Evolutionary conservation across 768 basidiomycete genomes (phyloP), one percentile per base, ranked within the genome.

Genomic region (Macrolepiota dolichaula): DNA sequence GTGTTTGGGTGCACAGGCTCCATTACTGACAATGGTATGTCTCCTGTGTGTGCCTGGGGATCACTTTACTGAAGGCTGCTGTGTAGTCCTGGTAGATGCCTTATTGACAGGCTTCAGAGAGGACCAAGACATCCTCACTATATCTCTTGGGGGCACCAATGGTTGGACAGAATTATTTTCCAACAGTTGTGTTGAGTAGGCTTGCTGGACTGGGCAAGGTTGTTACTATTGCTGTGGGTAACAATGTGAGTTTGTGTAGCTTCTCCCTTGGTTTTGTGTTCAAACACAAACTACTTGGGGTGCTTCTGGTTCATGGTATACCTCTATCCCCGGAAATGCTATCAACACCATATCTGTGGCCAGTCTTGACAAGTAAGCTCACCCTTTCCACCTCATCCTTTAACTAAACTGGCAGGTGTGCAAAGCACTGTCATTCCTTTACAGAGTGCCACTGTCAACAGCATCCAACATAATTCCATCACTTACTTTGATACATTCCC

Each of bases 171-270:
- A 84, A 66, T 76, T 77, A 24, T 72, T 81, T 9, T 71, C 74
- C 50, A n/a, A 67, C 83, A 9, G 85, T 88, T 1, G 76, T 89
- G 2, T 82, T 86, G 0, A 83, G 81, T 65, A 73, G 86, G 49
- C 80, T 91, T 42, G 80, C 84, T 1, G 76, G 71, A 3, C 72
- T 73, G 25, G 88, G 89, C 5, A 84, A 78, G 65, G 77, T 87
- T 51, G 82, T 90, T 42, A 85, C 83, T 11, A 83, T 86, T 38
- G 81, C 86, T 32, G 85, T 85, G 9, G 88, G 87, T 42, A 84
- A 85, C 57, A 72, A 76, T 42, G 77, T 77, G 54, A 55, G 70
- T 60, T 22, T 4, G 24, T 13, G 11, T 55, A 29, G 50, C n/a
- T 27, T 32, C 19, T 24, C 6, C 3, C 32, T 27, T 17, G 36